These are phyloP conservation scores for Pelargonium fulgidum DNA, from an alignment of 441 rosid genomes.

Conservation along the genomic window DNA sequence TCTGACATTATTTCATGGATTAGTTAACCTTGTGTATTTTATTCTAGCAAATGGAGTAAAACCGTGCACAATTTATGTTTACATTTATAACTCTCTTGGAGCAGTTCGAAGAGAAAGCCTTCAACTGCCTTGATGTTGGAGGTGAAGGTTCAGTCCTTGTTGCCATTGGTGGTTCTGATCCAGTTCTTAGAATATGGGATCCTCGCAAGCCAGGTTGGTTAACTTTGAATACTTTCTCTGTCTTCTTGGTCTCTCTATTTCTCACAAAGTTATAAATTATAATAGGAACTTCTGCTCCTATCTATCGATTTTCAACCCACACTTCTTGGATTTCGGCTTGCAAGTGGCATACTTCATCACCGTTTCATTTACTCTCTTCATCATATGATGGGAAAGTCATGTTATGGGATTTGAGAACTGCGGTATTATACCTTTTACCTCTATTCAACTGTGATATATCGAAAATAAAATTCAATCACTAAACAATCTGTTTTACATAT, in stretches of 20 bases:
- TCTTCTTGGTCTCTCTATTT: conserved; percentile 8
- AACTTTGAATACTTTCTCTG: neutral
- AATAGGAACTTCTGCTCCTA: conserved; percentile 87
- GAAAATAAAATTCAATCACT: conserved; percentile 4
- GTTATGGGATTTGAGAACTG: conserved; percentile 98
- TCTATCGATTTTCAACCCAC: conserved; percentile 78
- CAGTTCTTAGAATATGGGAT: conserved; percentile 92
- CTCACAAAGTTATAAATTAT: conserved; percentile 17
- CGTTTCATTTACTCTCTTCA: conserved; percentile 81
- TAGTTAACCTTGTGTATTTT: neutral
- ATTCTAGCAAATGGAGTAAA: neutral
- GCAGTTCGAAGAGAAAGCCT: conserved; percentile 81
- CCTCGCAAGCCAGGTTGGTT: conserved; percentile 88
- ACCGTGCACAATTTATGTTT: neutral
- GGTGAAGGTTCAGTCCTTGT: conserved; percentile 88
- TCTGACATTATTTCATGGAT: neutral
- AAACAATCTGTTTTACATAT: conserved; percentile 1
- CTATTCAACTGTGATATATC: conserved; percentile 7
- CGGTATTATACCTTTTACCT: conserved; percentile 41
- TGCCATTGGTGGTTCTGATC: conserved; percentile 89
- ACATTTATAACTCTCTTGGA: conserved; percentile 10
- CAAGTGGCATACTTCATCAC: conserved; percentile 81
- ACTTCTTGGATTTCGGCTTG: conserved; percentile 87
- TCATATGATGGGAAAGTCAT: conserved; percentile 96
- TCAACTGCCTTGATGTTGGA: conserved; percentile 73